Evolutionary conservation across 345 rosid species (phyloP).

Genomic region (Clausena lansium): DNA sequence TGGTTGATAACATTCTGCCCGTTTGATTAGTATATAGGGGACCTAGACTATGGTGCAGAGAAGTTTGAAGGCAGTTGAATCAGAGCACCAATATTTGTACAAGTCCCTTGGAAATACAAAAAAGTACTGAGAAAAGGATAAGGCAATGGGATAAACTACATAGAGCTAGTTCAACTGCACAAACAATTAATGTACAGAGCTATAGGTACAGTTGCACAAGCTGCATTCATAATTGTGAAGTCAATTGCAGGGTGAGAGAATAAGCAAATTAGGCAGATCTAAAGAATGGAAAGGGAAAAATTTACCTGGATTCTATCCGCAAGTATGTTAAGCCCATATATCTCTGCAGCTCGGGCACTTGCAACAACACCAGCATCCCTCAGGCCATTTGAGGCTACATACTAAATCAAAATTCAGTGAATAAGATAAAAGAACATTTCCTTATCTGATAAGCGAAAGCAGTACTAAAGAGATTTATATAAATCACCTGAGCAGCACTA

Average conservation of each 20-base stretch:
- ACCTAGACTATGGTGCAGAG: not conserved
- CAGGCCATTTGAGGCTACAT: constrained; percentile 42
- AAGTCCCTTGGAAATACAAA: not conserved
- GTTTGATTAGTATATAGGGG: not conserved
- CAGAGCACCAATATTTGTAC: not conserved
- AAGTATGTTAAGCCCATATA: constrained; percentile 69
- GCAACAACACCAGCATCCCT: constrained; percentile 72
- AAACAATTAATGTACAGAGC: not conserved
- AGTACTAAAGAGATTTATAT: not conserved
- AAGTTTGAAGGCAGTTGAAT: not conserved
- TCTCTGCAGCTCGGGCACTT: constrained; percentile 68
- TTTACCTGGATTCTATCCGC: constrained; percentile 62
- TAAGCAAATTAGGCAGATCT: not conserved
- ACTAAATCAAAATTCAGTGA: constrained; percentile 28
- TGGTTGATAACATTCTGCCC: not conserved
- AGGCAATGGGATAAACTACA: not conserved
- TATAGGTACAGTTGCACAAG: not conserved
- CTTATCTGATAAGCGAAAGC: not conserved
- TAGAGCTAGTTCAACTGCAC: not conserved
- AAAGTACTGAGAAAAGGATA: not conserved
- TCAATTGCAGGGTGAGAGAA: not conserved
- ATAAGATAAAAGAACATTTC: not conserved
- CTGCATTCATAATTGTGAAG: not conserved
- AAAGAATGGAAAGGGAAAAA: not conserved
- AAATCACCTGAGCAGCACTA: constrained; percentile 50